Base-by-base conservation (phyloP, 2,329 filamentous ascomycete genomes). In the Rhynchosporium agropyri region DNA sequence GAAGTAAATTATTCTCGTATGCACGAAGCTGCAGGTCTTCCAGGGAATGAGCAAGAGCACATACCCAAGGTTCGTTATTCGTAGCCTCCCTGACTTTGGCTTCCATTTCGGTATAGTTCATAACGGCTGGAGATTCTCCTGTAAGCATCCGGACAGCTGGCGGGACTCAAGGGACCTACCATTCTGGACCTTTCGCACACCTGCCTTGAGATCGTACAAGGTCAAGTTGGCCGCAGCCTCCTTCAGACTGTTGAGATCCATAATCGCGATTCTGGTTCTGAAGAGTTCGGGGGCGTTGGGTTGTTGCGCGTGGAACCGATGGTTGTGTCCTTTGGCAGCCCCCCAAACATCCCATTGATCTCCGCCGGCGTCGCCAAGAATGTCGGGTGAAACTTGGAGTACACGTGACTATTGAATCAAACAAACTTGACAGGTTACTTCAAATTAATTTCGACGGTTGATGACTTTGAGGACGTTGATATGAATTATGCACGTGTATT, bases 1-100 rank as follows among this genome's bases (percentile, higher is more conserved):
- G 2, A 58, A n/a, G 33, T 49, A 48, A 49, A 12, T 26, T 42
- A 20, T 6, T 13, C 10, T n/a, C 33, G 15, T n/a, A 28, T 8
- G 15, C 9, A 4, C 38, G 29, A 29, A n/a, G 26, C 26, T 5
- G 36, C 36, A 33, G 20, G 51, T 36, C 38, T 26, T 15, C 51
- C 13, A 51, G 12, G 20, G 8, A 38, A 36, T 31, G n/a, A 31
- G n/a, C 10, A 54, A 10, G 89, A 90, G 89, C 89, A 12, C 89
- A 90, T 68, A 93, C 95, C 95, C 95, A 99, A 62, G 95, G 95
- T 77, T 99, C 95, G 77, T 98, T 98, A 79, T 99, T 99, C 43
- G 95, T 99, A 36, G 95, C 95, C 83, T 99, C 95, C 77, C 95
- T 90, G 69, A 98, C 92, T 79, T 88, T 88, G 63, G 84, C 76